Evolutionary conservation across 2,329 filamentous ascomycete genomes (phyloP), one percentile per base, ranked within the genome.

Genomic region (Penicillium janthinellum): DNA sequence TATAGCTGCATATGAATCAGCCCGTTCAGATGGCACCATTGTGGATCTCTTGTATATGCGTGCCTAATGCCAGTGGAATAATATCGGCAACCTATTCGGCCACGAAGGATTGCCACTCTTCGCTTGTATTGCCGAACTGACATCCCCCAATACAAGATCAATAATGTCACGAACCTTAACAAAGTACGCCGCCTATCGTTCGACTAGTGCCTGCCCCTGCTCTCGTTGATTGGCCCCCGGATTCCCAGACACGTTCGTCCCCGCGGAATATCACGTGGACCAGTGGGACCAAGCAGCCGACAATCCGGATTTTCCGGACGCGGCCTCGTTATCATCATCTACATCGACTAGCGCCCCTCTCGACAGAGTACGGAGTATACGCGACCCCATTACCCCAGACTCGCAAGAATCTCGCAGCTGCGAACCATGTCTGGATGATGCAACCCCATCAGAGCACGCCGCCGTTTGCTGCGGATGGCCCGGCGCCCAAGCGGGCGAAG

Each of bases 361-460:
- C 56, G 20, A 20, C 37, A 8, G 14, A 51, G 8, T 38, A 31
- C 37, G 14, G 14, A 51, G 8, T 38, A 41, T 25, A 52, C 49
- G n/a, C 47, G 42, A 50, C 51, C 39, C 55, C 54, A 44, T 28
- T 51, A 56, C 57, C 54, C 61, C 59, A 45, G 51, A 57, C 25
- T 28, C 12, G 17, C 39, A 6, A 25, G 5, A 28, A 28, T 45
- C 37, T 47, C 41, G 50, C 37, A 15, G 39, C 10, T 15, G 48
- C 49, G 44, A 53, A 49, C 22, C 12, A 64, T 66, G 56, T 53
- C 57, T 68, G 55, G 54, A 71, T 68, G 50, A 73, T 73, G 71
- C 81, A 64, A 85, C 48, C 44, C 28, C 83, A 61, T 25, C 59
- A 63, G 48, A 59, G 60, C 51, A 62, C 62, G n/a, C 62, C 45